Evolutionary conservation across 2,329 filamentous ascomycete genomes (phyloP).

Genomic region (Nectriaceae sp.): DNA sequence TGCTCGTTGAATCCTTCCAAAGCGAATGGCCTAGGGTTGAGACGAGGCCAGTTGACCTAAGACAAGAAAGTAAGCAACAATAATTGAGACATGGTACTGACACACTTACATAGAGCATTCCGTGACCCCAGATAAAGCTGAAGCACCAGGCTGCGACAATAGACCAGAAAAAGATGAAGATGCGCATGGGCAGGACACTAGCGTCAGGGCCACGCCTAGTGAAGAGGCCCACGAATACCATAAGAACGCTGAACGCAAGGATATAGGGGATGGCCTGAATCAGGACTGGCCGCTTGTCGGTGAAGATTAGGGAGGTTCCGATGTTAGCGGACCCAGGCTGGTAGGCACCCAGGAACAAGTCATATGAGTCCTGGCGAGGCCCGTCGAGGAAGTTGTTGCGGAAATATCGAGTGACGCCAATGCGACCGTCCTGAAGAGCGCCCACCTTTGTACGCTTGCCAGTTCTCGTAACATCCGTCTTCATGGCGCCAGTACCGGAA

Average conservation of each 20-base stretch:
- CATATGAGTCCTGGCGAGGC: conserved; percentile 91
- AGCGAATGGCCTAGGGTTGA: conserved; percentile 86
- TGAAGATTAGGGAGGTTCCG: conserved; percentile 74
- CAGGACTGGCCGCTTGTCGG: conserved; percentile 80
- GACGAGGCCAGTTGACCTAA: conserved; percentile 97
- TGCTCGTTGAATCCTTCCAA: conserved; percentile 88
- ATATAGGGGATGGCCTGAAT: conserved; percentile 95
- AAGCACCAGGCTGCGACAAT: conserved; percentile 69
- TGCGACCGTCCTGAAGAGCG: conserved; percentile 81
- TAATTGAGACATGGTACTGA: conserved; percentile 2
- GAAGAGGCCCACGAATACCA: conserved; percentile 74
- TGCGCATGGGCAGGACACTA: conserved; percentile 75
- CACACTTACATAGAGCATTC: conserved; percentile 86
- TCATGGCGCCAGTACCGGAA: conserved; percentile 93
- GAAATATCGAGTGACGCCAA: conserved; percentile 86
- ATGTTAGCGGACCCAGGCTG: conserved; percentile 72
- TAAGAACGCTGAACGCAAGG: conserved; percentile 81
- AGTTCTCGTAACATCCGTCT: conserved; percentile 96
- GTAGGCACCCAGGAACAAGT: conserved; percentile 89
- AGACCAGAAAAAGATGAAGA: conserved; percentile 82
- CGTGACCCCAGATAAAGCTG: conserved; percentile 79
- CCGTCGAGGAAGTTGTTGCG: conserved; percentile 95
- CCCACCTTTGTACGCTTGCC: conserved; percentile 85
- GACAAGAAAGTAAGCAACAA: conserved; percentile 10
- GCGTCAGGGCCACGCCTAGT: conserved; percentile 72